These are phyloP conservation scores for Dipteronia dyeriana DNA, from an alignment of 345 rosid genomes.

Conservation along the genomic window DNA sequence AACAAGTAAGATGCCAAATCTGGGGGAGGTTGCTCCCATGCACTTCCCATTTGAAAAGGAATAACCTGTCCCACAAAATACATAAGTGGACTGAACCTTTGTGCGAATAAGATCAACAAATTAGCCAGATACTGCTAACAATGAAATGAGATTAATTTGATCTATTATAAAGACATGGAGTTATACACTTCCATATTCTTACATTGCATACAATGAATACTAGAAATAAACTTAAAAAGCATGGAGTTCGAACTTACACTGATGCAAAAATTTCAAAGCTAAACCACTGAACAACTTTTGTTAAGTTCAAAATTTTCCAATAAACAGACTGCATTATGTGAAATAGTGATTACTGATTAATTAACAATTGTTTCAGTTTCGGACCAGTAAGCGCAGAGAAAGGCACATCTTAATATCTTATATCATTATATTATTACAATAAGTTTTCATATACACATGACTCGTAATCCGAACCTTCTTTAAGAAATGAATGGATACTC, in stretches of 20 bases:
- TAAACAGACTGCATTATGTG: neutral
- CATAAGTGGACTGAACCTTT: neutral
- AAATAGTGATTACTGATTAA: neutral
- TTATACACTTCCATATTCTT: neutral
- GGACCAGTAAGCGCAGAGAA: neutral
- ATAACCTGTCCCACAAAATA: slow-evolving; percentile 59
- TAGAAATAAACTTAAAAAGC: neutral
- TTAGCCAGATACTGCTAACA: neutral
- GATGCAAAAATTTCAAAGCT: neutral
- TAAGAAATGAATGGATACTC: neutral
- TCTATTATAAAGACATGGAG: neutral
- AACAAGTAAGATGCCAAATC: slow-evolving; percentile 83
- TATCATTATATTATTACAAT: neutral
- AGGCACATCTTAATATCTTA: neutral
- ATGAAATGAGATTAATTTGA: neutral
- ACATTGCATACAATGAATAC: neutral
- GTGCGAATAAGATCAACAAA: neutral
- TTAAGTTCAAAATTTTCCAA: neutral
- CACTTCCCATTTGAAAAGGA: slow-evolving; percentile 72
- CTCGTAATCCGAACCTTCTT: neutral
- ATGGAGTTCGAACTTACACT: neutral
- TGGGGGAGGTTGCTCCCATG: slow-evolving; percentile 92
- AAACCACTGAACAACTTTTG: neutral
- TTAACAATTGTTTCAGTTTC: neutral
- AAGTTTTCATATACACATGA: neutral